Percentiles rank a stretch among this genome's conserved stretches.
Evolutionary conservation across 2,329 filamentous ascomycete genomes (phyloP).

Genomic region (Helicocarpus griseus): DNA sequence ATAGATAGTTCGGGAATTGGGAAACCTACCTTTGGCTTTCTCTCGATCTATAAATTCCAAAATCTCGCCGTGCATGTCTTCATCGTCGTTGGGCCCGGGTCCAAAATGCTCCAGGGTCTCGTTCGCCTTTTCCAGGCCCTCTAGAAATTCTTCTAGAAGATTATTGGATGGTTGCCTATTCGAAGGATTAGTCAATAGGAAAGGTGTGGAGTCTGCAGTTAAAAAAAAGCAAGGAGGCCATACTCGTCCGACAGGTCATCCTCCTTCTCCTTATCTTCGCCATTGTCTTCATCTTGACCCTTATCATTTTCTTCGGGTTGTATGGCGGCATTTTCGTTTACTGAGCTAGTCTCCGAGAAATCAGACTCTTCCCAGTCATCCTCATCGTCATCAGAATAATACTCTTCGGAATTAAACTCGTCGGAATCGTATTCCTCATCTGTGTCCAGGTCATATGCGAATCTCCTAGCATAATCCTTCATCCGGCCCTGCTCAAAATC

Average conservation of each 20-base stretch:
- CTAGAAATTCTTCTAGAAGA: neutral
- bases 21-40: constrained; percentile 23
- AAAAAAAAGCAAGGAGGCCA: neutral
- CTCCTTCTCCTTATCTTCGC: neutral
- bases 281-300: neutral
- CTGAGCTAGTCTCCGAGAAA: constrained; percentile 1
- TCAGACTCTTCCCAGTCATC: constrained; percentile 10
- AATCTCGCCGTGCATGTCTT: constrained; percentile 16
- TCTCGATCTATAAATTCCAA: constrained; percentile 24
- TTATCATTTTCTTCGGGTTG: neutral
- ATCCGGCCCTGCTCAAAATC: constrained; percentile 13
- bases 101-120: constrained; percentile 4
- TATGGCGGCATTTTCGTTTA: constrained; percentile 7
- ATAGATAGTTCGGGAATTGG: neutral
- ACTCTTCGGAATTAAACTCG: constrained; percentile 9
- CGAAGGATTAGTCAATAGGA: neutral
- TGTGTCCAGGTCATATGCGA: constrained; percentile 13
- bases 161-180: neutral
- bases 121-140: neutral
- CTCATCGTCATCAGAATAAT: constrained; percentile 12
- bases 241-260: constrained; percentile 1
- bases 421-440: constrained; percentile 20
- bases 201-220: neutral
- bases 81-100: constrained; percentile 3
- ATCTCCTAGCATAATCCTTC: constrained; percentile 13